Evolutionary conservation across 2,329 filamentous ascomycete species (phyloP), one percentile per base, ranked within the genome.

Genomic region (Leptographium flavum): DNA sequence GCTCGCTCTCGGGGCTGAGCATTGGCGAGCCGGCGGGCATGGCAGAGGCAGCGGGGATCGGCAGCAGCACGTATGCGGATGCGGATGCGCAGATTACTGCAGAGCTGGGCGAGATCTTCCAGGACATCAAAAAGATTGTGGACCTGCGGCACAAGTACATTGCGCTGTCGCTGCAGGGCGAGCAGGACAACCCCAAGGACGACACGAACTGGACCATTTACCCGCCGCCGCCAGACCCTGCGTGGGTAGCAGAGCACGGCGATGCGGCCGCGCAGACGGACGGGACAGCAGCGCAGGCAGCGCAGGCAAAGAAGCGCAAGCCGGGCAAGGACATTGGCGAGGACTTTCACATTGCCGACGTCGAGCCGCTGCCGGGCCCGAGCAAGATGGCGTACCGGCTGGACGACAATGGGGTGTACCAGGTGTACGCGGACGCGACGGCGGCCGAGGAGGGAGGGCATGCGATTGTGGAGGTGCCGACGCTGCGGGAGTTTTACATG

Each of bases 401-500:
- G 36, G 92, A 96, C 59, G 74, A 79, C 3, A 83, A 76, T 53
- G 85, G 92, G 49, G 86, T 98, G 5, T 98, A 86, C 59, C 92
- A 98, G 58, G 86, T 98, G 2, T 95, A 87, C 57, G 81, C 90
- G 54, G 81, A 74, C 39, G 65, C 74, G 5, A 70, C 74, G 46
- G 74, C 78, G 3, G 68, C 71, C 31, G 70, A 21, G 31, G 21
- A 80, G 43, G 67, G 75, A 17, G 73, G 79, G 49, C 70, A 72
- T 17, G 87, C 90, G 0, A 76, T 87, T 15, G 74, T 94, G 42
- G 71, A 79, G 39, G 84, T 96, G n/a, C 92, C 92, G 1, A 94
- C 86, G 5, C 77, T 96, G 56, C 79, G 88, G 56, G 90, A 98
- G 56, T 98, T 88, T 57, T 98, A 96, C 61, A 84, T 94, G 70